These are phyloP conservation scores for Phoenix roebelenii DNA, from an alignment of 176 grass and related monocot genomes.

Conservation along the genomic window DNA sequence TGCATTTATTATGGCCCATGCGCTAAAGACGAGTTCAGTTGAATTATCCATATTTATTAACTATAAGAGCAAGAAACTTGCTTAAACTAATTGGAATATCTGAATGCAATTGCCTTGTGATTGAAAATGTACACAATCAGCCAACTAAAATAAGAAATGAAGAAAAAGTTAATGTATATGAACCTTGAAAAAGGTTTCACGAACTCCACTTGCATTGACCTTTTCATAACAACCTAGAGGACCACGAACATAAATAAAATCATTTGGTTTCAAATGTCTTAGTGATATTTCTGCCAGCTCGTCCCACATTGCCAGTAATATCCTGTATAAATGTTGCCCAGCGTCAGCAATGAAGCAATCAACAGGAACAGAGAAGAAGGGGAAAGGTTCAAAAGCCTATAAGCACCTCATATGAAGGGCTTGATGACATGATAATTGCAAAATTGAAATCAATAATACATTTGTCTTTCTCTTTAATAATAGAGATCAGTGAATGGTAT, in stretches of 20 bases:
- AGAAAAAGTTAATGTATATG: background rate
- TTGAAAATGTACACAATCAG: slow-evolving; percentile 3
- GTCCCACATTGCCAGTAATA: slow-evolving; percentile 20
- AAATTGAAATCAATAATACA: no score
- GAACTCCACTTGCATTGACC: slow-evolving; percentile 18
- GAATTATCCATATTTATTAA: no score
- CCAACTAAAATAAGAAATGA: background rate
- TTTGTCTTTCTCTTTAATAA: no score
- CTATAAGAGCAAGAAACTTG: no score
- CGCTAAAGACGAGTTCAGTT: no score
- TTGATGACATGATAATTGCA: no score
- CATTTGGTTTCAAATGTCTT: slow-evolving; percentile 39
- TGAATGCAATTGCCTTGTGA: background rate
- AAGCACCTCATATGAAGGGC: no score
- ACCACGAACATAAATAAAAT: slow-evolving; percentile 47
- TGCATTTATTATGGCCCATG: no score
- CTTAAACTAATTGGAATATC: background rate
- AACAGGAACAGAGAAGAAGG: no score
- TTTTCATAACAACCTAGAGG: slow-evolving; percentile 17
- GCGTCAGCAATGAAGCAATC: background rate
- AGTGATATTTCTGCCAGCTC: slow-evolving; percentile 28
- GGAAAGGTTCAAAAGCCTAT: no score
- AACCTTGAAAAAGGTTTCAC: slow-evolving; percentile 34
- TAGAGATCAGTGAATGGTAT: no score
- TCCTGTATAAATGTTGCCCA: slow-evolving; percentile 21